Evolutionary conservation across 140 eudicot species (phyloP).

Genomic region (Senecio squalidus): DNA sequence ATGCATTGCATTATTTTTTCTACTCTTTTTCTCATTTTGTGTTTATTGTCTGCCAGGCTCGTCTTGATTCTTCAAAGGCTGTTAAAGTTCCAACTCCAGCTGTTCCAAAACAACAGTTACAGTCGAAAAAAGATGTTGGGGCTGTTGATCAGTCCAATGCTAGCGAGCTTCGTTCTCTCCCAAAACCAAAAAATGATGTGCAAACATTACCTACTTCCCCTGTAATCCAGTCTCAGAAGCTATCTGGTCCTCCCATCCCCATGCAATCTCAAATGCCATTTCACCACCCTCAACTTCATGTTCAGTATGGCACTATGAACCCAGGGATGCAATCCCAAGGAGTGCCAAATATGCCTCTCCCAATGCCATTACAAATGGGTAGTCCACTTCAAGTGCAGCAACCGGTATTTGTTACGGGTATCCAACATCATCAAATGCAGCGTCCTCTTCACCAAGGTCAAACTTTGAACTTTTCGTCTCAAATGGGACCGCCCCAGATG

Average conservation of each 20-base stretch:
- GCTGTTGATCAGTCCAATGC: conserved; percentile 33
- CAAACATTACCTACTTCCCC: conserved; percentile 37
- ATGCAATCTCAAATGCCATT: conserved; percentile 60
- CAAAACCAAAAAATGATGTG: conserved; percentile 49
- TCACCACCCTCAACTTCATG: conserved; percentile 61
- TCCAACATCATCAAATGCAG: conserved; percentile 70
- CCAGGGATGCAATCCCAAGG: conserved; percentile 65
- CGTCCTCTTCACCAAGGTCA: conserved; percentile 73
- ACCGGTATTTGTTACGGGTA: conserved; percentile 53
- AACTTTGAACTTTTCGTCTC: conserved; percentile 51
- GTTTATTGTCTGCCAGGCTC: conserved; percentile 47
- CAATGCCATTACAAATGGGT: conserved; percentile 57
- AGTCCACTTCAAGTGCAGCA: conserved; percentile 52
- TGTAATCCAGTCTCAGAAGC: conserved; percentile 45
- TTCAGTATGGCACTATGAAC: conserved; percentile 60
- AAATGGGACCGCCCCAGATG: conserved; percentile 61
- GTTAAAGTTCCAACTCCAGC: conserved; percentile 36
- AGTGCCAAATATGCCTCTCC: conserved; percentile 51
- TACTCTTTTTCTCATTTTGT: conserved; percentile 10
- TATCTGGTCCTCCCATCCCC: conserved; percentile 50
- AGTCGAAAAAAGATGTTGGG: conserved; percentile 41
- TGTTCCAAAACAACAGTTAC: conserved; percentile 46
- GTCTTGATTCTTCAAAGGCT: conserved; percentile 41
- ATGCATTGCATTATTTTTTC: too few species aligned
- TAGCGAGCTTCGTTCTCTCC: conserved; percentile 31